phyloP scores from a whole-genome alignment of 495 filamentous ascomycete species.

The Penicillium desertorum region DNA sequence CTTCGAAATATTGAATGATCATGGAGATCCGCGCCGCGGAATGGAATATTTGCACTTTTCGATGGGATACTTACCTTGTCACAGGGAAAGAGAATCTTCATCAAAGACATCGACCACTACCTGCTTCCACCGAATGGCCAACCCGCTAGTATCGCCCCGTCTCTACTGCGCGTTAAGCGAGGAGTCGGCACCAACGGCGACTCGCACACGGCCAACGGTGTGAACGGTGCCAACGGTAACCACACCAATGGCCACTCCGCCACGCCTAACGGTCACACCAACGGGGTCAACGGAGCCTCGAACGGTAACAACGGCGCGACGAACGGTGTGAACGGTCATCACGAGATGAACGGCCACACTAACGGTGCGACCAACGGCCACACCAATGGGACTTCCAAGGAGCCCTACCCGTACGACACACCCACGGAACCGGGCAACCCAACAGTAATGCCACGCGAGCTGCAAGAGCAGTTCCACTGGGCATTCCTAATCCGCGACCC shows the following conservation, averaged over 20 bases:
- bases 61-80: constrained; percentile 40
- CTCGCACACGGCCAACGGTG: constrained; percentile 23
- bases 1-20: not conserved
- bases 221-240: constrained; percentile 28
- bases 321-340: constrained; percentile 19
- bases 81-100: constrained; percentile 78
- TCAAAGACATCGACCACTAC: constrained; percentile 97
- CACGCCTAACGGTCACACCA: constrained; percentile 16
- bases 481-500: constrained; percentile 98
- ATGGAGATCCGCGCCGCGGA: constrained; percentile 3
- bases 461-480: constrained; percentile 79
- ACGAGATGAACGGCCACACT: constrained; percentile 20
- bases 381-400: constrained; percentile 17
- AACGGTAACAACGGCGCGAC: constrained; percentile 20
- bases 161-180: constrained; percentile 60
- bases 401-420: constrained; percentile 59
- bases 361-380: constrained; percentile 18
- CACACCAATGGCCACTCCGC: constrained; percentile 33
- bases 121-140: constrained; percentile 72
- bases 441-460: constrained; percentile 70
- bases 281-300: constrained; percentile 18
- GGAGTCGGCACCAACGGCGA: constrained; percentile 52
- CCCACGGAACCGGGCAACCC: constrained; percentile 66
- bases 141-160: constrained; percentile 69
- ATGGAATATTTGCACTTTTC: constrained; percentile 5